phyloP scores from a whole-genome alignment of 495 filamentous ascomycete species.

The Glarea lozoyensis region DNA sequence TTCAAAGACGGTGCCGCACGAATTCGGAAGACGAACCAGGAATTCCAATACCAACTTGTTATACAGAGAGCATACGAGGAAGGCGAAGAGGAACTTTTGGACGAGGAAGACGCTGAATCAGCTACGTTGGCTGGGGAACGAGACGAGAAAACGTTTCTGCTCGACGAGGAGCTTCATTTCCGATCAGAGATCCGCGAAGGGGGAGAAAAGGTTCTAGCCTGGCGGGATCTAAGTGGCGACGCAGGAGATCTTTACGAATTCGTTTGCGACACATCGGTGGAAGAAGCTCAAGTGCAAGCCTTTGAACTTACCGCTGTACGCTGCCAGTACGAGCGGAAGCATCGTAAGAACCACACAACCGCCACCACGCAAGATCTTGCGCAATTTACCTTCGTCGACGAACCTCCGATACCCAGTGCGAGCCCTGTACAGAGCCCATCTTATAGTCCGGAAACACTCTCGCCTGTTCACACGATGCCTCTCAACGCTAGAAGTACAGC shows the following conservation, averaged over 20 bases:
- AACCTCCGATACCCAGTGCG: conserved; percentile 71
- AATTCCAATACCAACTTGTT: conserved; percentile 95
- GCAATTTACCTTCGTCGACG: conserved; percentile 72
- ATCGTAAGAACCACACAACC: conserved; percentile 63
- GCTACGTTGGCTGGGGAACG: conserved; percentile 61
- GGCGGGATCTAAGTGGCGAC: conserved; percentile 92
- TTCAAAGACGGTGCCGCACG: conserved; percentile 93
- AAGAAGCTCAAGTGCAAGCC: conserved; percentile 58
- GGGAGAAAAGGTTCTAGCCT: conserved; percentile 77
- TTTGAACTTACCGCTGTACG: conserved; percentile 81
- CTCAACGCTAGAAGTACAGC: conserved; percentile 15
- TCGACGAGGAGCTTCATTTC: conserved; percentile 86
- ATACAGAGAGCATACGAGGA: conserved; percentile 95
- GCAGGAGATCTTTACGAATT: conserved; percentile 92
- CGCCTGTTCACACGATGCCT: conserved; percentile 11
- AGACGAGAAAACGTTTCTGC: conserved; percentile 94
- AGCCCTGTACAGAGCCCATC: conserved; percentile 53
- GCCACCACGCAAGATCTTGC: conserved; percentile 75
- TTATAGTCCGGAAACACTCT: conserved; percentile 13
- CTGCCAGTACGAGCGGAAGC: conserved; percentile 97
- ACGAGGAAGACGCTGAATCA: conserved; percentile 68
- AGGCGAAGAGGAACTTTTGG: conserved; percentile 82
- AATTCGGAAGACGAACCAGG: conserved; percentile 85
- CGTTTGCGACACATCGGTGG: conserved; percentile 71
- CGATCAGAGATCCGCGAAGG: conserved; percentile 70